phyloP scores from a whole-genome alignment of 495 filamentous ascomycete genomes.

The Daldinia grandis region DNA sequence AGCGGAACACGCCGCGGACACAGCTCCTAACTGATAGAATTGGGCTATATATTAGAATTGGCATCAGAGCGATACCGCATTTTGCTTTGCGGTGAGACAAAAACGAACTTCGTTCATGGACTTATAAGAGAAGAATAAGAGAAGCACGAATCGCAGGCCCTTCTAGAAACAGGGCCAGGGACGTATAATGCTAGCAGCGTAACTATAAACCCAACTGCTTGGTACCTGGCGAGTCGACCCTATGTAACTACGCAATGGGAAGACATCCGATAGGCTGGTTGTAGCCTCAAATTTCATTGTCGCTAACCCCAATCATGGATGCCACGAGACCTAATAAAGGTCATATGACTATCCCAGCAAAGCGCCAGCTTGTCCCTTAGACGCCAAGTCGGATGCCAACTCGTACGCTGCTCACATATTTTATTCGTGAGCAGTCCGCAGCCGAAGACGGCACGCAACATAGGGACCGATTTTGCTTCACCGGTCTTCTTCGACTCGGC shows the following conservation, averaged over 20 bases:
- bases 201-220: slow-evolving; percentile 31
- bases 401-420: slow-evolving; percentile 14
- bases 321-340: slow-evolving; percentile 24
- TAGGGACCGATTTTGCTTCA: background rate
- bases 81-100: background rate
- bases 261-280: slow-evolving; percentile 29
- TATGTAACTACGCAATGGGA: slow-evolving; percentile 12
- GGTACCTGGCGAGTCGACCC: slow-evolving; percentile 23
- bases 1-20: slow-evolving; percentile 27
- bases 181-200: slow-evolving; percentile 12
- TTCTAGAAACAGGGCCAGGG: background rate
- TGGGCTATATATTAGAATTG: background rate
- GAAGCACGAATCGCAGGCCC: background rate
- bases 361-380: background rate
- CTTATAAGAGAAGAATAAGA: slow-evolving; percentile 1
- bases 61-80: slow-evolving; percentile 29
- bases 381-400: slow-evolving; percentile 4
- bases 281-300: slow-evolving; percentile 2
- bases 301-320: slow-evolving; percentile 6
- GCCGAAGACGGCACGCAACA: slow-evolving; percentile 12
- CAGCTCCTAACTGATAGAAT: background rate
- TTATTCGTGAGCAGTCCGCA: slow-evolving; percentile 12
- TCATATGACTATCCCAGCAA: slow-evolving; percentile 22
- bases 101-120: background rate
- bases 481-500: background rate